These are phyloP conservation scores for Eucalyptus urophylla DNA, from an alignment of 345 rosid genomes.

Conservation along the genomic window DNA sequence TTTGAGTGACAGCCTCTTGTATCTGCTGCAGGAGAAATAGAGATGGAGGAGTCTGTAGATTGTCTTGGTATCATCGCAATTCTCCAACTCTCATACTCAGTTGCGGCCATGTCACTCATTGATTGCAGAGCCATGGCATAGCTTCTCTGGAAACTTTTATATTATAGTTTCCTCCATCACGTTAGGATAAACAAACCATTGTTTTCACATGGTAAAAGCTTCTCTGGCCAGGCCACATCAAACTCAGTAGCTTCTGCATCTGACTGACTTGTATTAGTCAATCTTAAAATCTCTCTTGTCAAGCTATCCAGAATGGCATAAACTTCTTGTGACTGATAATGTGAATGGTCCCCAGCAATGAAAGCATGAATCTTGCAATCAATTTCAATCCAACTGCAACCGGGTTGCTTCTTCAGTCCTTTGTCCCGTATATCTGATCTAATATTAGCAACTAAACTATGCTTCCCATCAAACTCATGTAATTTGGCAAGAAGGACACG, in stretches of 20 bases:
- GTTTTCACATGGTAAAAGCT: not conserved
- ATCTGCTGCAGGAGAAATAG: not conserved
- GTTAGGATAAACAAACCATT: not conserved
- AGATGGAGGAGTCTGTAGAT: not conserved
- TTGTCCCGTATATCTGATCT: slow-evolving; percentile 15
- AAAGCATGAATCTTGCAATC: slow-evolving; percentile 9
- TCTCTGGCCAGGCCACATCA: not conserved
- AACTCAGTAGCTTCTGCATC: not conserved
- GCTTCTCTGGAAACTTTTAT: not conserved
- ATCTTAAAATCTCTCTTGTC: slow-evolving; percentile 10
- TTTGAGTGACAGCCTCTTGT: not conserved
- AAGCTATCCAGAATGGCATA: slow-evolving; percentile 8
- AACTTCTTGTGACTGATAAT: slow-evolving; percentile 11
- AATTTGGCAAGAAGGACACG: slow-evolving; percentile 27
- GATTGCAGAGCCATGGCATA: not conserved
- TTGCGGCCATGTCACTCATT: not conserved
- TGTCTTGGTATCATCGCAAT: not conserved
- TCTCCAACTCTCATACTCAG: not conserved
- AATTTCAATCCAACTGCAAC: slow-evolving; percentile 48
- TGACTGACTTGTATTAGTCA: slow-evolving; percentile 7
- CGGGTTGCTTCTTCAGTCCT: slow-evolving; percentile 29
- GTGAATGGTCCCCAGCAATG: slow-evolving; percentile 15
- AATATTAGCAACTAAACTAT: not conserved
- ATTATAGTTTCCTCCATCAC: not conserved
- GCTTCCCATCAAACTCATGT: slow-evolving; percentile 20